phyloP scores from a whole-genome alignment of 305 asterid genomes.

The Withania somnifera region DNA sequence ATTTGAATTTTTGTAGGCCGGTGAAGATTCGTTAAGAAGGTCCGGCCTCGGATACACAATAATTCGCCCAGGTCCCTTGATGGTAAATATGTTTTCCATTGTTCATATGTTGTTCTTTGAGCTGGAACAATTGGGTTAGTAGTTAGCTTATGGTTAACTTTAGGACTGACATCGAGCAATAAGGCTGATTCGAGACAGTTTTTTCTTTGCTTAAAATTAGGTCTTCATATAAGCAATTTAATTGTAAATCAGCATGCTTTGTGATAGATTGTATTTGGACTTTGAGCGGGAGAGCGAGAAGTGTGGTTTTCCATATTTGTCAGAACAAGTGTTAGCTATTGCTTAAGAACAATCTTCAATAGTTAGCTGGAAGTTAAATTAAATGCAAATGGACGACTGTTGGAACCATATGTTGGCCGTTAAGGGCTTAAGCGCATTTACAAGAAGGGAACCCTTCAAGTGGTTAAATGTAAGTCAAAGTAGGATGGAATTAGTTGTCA shows the following conservation, averaged over 20 bases:
- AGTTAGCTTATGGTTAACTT: neutral
- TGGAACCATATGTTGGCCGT: neutral
- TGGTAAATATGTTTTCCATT: slow-evolving; percentile 37
- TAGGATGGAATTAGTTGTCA: neutral
- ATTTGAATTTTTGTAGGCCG: slow-evolving; percentile 42
- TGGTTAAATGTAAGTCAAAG: neutral
- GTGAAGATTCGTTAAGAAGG: slow-evolving; percentile 84
- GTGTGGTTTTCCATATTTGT: neutral
- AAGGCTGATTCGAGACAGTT: neutral
- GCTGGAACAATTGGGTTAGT: neutral
- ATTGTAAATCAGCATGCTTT: neutral
- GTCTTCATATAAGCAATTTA: neutral
- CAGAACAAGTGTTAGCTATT: neutral
- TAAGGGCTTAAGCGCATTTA: neutral
- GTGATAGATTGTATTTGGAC: neutral
- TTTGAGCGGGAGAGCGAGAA: neutral
- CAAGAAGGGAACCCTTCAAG: neutral
- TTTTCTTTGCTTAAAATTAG: neutral
- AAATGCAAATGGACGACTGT: neutral
- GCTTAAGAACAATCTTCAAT: neutral
- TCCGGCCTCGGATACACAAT: slow-evolving; percentile 97
- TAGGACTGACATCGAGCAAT: neutral
- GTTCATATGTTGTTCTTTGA: neutral
- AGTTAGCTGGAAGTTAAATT: neutral
- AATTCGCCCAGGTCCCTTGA: slow-evolving; percentile 86